A percentile compares a stretch with the other conserved stretches of the same genome.
phyloP scores from a whole-genome alignment of 2,329 filamentous ascomycete genomes.

The Trichoderma polysporum region DNA sequence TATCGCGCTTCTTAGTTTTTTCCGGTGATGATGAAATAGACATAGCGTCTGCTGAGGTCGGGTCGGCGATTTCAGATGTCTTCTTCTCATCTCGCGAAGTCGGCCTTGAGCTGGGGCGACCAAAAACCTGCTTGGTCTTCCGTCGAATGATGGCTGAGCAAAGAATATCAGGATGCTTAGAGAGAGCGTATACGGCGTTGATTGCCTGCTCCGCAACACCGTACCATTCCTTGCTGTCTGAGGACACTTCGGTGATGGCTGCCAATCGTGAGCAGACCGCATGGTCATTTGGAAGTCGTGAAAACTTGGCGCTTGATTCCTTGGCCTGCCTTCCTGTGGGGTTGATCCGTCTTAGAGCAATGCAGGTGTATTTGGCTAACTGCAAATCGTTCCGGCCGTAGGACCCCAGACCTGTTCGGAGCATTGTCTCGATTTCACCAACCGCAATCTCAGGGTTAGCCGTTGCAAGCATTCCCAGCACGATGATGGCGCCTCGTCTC shows the following conservation, averaged over 20 bases:
- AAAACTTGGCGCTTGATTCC: slow-evolving; percentile 65
- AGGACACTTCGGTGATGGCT: slow-evolving; percentile 79
- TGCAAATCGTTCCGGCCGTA: slow-evolving; percentile 81
- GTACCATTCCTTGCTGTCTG: slow-evolving; percentile 93
- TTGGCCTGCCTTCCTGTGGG: slow-evolving; percentile 78
- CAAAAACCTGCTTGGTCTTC: slow-evolving; percentile 82
- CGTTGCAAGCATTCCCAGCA: slow-evolving; percentile 92
- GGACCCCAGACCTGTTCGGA: slow-evolving; percentile 81
- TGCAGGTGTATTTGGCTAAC: slow-evolving; percentile 91
- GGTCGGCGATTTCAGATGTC: slow-evolving; percentile 32
- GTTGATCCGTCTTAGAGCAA: slow-evolving; percentile 88
- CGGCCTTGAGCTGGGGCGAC: slow-evolving; percentile 38
- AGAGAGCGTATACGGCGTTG: slow-evolving; percentile 88
- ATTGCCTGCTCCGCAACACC: slow-evolving; percentile 96
- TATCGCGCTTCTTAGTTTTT: slow-evolving; percentile 59
- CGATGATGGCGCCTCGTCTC: slow-evolving; percentile 89
- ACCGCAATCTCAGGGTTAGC: slow-evolving; percentile 92
- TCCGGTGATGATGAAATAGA: slow-evolving; percentile 26
- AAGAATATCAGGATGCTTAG: slow-evolving; percentile 89
- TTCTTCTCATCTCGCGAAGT: slow-evolving; percentile 47
- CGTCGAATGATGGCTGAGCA: slow-evolving; percentile 87
- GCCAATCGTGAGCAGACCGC: slow-evolving; percentile 79
- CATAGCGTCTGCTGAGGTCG: slow-evolving; percentile 32
- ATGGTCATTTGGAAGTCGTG: slow-evolving; percentile 87
- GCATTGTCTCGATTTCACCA: slow-evolving; percentile 91